Conservation (phyloP, 2,329 filamentous ascomycete species). For the Bipolaris victoriae region DNA sequence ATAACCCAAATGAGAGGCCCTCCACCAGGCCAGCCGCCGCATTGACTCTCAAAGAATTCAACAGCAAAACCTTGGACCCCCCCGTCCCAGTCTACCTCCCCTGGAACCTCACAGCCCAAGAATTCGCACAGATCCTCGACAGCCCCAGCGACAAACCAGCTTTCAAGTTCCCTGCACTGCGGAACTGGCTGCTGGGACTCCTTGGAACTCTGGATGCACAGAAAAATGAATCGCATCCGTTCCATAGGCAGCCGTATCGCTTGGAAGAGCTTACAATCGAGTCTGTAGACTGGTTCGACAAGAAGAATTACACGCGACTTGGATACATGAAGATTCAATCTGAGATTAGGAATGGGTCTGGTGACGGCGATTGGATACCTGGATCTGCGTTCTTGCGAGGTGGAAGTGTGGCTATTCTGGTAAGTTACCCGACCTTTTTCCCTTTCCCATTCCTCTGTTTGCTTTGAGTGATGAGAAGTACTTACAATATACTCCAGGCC, state of each 20-base stretch:
- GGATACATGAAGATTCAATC: slow-evolving; percentile 65
- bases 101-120: slow-evolving; percentile 50
- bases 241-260: slow-evolving; percentile 58
- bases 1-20: not conserved
- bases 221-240: slow-evolving; percentile 54
- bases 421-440: slow-evolving; percentile 35
- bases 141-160: slow-evolving; percentile 10
- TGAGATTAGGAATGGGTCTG: slow-evolving; percentile 53
- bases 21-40: not conserved
- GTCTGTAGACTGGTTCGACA: slow-evolving; percentile 59
- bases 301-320: slow-evolving; percentile 40
- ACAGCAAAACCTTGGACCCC: slow-evolving; percentile 28
- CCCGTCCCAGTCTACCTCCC: slow-evolving; percentile 52
- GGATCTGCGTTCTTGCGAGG: slow-evolving; percentile 64
- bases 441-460: not conserved
- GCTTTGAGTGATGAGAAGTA: no score
- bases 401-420: slow-evolving; percentile 64
- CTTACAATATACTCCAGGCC: slow-evolving; percentile 47
- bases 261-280: slow-evolving; percentile 62
- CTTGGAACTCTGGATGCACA: slow-evolving; percentile 58
- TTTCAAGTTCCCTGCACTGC: slow-evolving; percentile 59
- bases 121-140: slow-evolving; percentile 19
- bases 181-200: slow-evolving; percentile 60
- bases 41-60: slow-evolving; percentile 5
- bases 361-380: slow-evolving; percentile 51